Base-by-base conservation (phyloP, 352 stramenopile species). In the Globisporangium alternatum region DNA sequence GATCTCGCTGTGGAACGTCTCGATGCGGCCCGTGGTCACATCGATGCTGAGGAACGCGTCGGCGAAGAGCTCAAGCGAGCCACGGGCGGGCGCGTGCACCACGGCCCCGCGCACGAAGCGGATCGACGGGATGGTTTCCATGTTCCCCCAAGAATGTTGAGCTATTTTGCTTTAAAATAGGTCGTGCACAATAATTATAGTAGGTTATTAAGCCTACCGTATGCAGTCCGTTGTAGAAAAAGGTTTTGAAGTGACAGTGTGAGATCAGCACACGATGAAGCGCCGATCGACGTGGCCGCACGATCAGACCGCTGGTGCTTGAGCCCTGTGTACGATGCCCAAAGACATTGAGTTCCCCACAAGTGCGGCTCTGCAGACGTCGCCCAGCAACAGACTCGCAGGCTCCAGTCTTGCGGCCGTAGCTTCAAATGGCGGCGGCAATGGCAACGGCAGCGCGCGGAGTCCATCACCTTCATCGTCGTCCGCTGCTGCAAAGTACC, bases 1-100 rank as follows among this genome's bases (percentile, higher is more conserved):
- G 17, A 66, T 83, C 44, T 75, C 43, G 2, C 60, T n/a, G 58
- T 84, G 76, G 66, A 88, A 83, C 33, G 62, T 25, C 0, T 30
- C 39, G 49, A 88, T 85, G 56, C 77, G 78, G 0, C 80, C 78
- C 0, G 67, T 63, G 1, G 13, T n/a, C 6, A 55, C 21, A 58
- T 78, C 62, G 13, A 89, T 62, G 0, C 48, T 49, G 17, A 89
- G 2, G 59, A 89, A 83, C 8, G 80, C 77, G 66, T 89, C 76
- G 22, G 69, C 51, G 33, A 75, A 66, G 54, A 89, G 56, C 49
- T 75, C 70, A 12, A 89, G 28, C 2, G 22, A 28, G 44, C 80
- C 80, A 13, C 76, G 70, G 0, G 41, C 35, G 5, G 80, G 80
- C 53, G 78, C 62, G 62, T 89, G 76, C 28, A 78, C 69, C 57